Evolutionary conservation across 106 monocot genomes (phyloP), one percentile per base, ranked within the genome.

Genomic region (Dendrobium nobile): DNA sequence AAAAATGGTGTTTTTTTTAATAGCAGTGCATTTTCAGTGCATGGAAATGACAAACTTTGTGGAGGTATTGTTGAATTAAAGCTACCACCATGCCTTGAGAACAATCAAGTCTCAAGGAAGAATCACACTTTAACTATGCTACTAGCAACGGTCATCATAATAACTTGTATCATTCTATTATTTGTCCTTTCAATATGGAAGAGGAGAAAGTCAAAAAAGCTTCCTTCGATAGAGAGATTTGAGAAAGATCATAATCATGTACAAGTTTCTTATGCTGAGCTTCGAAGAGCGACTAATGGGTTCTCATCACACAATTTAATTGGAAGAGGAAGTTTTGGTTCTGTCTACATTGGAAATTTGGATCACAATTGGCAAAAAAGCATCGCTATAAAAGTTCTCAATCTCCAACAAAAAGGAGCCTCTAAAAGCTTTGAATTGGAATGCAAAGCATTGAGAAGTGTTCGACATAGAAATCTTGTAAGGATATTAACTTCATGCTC

Each of bases 401-500:
- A 86, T 40, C 89, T 89, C 24, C 10, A 84, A 31, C 10, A 33
- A 45, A 24, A n/a, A 41, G 89, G 89, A 54, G 89, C 87, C 24
- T 85, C 77, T 1, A 79, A 75, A 68, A 87, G 82, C 67, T 89
- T 89, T 59, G n/a, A 82, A 45, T 79, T 87, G 3, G 89, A 89
- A 77, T 89, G 89, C 37, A 82, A 82, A 40, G 75, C 77, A 19
- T 42, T 89, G 47, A 75, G 84, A 59, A 48, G 41, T 40, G 72
- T 84, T 13, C 77, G 79, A 0, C 89, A 89, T 43, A 82, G 87
- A 3, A 89, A 89, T 75, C 84, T 89, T 74, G 84, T 87, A 7
- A 84, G 72, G 73, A 78, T 89, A 28, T 19, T 85, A 1, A 87
- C 84, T 19, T 6, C 73, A 31, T 87, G 87, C 67, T 79, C 75